Base-by-base conservation (phyloP, 2,329 filamentous ascomycete species). In the Harringtonia lauricola region DNA sequence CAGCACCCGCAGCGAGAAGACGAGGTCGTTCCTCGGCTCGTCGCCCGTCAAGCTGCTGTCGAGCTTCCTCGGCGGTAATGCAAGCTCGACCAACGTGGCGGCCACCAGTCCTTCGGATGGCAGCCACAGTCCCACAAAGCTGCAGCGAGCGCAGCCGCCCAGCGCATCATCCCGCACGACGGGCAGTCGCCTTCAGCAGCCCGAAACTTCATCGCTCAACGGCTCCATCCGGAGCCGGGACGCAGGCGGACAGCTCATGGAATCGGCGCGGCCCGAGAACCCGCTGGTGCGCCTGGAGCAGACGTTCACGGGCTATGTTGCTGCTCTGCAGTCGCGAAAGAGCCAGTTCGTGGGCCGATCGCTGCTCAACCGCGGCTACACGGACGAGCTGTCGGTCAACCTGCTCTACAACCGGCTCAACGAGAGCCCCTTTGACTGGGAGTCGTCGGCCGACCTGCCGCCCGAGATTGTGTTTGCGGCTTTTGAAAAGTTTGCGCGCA, bases 41-140 rank as follows among this genome's bases (percentile, higher is more conserved):
- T 95, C 89, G 1, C 89, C 90, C 0, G 86, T 94, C 39, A 96
- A 95, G 59, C 72, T 95, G 55, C 69, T 96, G 15, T 94, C 89
- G 0, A 94, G 75, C 55, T 76, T 95, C 43, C 78, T 94, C 54
- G 75, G 78, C 29, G 76, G 78, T 21, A 74, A 71, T 44, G 71
- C 63, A 17, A 61, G 29, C 17, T 24, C 38, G 10, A 31, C 39
- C 1, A 30, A 41, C 10, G 48, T 36, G 28, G 24, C 43, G 2
- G 42, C 26, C 28, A 64, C 61, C 36, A n/a, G 36, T 30, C 60
- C 65, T 13, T 47, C 58, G 19, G 54, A 62, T 39, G 53, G 52
- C 51, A 46, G 60, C 2, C 49, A 51, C 39, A 42, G 45, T 21
- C 44, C 50, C 2, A 31, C 44, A 19, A 41, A 41, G 2, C 35